A percentile compares a stretch with the other conserved stretches of the same genome.
Evolutionary conservation across 2,329 filamentous ascomycete genomes (phyloP).

Genomic region (Davidsoniella eucalypti): DNA sequence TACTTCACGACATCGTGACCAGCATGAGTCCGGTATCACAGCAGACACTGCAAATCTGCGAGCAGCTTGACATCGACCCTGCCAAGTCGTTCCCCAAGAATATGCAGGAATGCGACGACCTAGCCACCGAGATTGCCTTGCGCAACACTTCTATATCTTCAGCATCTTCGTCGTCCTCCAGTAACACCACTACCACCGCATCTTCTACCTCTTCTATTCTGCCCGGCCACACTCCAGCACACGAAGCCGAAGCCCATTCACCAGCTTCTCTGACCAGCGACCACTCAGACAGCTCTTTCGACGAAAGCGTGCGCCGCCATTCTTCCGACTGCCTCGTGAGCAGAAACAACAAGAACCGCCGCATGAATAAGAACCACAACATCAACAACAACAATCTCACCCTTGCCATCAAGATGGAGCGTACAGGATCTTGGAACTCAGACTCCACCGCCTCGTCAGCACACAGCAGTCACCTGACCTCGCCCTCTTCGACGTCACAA

Average conservation of each 20-base stretch:
- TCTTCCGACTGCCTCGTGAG: background rate
- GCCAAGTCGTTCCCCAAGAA: conserved; percentile 8
- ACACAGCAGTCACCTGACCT: background rate
- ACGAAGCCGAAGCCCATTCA: background rate
- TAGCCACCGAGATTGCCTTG: conserved; percentile 3
- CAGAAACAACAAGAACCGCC: background rate
- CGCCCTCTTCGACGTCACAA: background rate
- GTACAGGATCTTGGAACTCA: conserved; percentile 1
- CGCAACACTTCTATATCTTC: conserved; percentile 1
- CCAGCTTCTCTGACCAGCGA: conserved; percentile 6
- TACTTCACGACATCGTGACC: conserved; percentile 46
- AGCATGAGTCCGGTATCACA: conserved; percentile 4
- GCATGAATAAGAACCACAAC: background rate
- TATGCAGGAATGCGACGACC: conserved; percentile 1
- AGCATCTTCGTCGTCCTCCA: background rate
- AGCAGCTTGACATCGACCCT: conserved; percentile 6
- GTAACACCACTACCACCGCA: background rate
- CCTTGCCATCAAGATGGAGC: conserved; percentile 2
- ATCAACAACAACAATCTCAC: background rate
- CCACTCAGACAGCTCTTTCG: conserved; percentile 1
- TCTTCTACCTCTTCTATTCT: background rate
- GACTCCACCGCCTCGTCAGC: background rate
- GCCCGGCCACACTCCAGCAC: background rate
- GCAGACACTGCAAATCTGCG: conserved; percentile 8
- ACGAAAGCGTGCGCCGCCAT: background rate